A percentile compares a stretch with the other conserved stretches of the same genome.
Conservation (phyloP, 1,284 basidiomycete species). For the Apiotrichum brassicae region DNA sequence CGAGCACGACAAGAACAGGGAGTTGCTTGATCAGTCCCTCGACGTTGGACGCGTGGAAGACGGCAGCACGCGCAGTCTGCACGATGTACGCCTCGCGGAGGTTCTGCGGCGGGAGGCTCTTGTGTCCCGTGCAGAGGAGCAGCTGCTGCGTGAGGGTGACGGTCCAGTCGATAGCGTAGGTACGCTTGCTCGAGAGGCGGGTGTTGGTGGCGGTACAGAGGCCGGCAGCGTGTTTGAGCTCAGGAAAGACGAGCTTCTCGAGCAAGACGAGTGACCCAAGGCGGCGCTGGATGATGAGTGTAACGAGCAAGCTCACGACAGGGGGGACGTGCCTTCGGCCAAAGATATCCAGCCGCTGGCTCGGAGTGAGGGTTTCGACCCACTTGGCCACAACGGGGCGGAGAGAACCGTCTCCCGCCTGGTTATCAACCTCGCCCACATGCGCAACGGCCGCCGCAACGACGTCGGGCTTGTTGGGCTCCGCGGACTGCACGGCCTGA, state of each 20-base stretch:
- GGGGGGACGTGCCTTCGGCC: constrained; percentile 17
- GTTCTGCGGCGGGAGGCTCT: constrained; percentile 28
- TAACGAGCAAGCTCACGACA: constrained; percentile 25
- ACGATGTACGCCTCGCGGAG: constrained; percentile 33
- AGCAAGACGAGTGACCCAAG: constrained; percentile 27
- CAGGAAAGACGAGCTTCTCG: constrained; percentile 26
- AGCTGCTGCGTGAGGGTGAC: constrained; percentile 35
- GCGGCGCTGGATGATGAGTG: constrained; percentile 27
- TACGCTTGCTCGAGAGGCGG: constrained; percentile 25
- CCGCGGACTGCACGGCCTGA: constrained; percentile 19
- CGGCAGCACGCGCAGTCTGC: constrained; percentile 31
- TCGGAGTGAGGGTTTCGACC: constrained; percentile 18
- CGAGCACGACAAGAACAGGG: constrained; percentile 36
- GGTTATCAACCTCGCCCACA: constrained; percentile 23
- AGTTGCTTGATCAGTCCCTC: constrained; percentile 35
- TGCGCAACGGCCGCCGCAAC: constrained; percentile 22
- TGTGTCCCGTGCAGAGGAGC: constrained; percentile 27
- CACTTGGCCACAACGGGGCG: constrained; percentile 21
- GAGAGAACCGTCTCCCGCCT: constrained; percentile 16
- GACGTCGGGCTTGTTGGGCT: constrained; percentile 7
- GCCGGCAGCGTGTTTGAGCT: constrained; percentile 32
- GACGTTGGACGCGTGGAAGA: constrained; percentile 28
- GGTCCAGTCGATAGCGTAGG: constrained; percentile 25
- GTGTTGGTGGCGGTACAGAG: constrained; percentile 20
- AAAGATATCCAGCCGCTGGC: constrained; percentile 20